phyloP scores from a whole-genome alignment of 495 filamentous ascomycete genomes.

The Arthonia radiata region DNA sequence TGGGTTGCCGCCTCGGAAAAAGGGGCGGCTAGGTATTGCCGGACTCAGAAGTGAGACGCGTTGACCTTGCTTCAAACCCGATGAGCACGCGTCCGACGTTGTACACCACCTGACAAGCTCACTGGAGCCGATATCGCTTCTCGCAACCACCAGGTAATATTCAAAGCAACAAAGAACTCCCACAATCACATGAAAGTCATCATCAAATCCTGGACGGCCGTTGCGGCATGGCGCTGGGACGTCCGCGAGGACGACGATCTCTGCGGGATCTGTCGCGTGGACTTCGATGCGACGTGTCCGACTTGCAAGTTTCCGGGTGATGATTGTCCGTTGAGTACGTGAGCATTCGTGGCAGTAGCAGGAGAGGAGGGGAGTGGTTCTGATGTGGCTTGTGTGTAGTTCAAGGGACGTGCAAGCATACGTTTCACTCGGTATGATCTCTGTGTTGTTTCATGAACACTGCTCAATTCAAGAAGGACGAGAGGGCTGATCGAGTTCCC shows the following conservation, averaged over 20 bases:
- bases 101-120: too few relatives aligned
- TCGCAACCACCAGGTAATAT: too few relatives aligned
- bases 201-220: slow-evolving; percentile 76
- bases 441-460: neutral
- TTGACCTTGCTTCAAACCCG: too few relatives aligned
- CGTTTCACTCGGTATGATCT: slow-evolving; percentile 70
- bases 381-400: slow-evolving; percentile 24
- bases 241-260: slow-evolving; percentile 95
- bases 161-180: too few relatives aligned
- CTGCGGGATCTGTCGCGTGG: slow-evolving; percentile 92
- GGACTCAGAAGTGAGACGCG: too few relatives aligned
- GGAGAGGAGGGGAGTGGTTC: neutral
- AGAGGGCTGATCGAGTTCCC: slow-evolving; percentile 5
- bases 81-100: too few relatives aligned
- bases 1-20: too few relatives aligned
- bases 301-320: slow-evolving; percentile 96
- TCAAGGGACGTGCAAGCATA: slow-evolving; percentile 85
- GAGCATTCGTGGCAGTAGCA: neutral
- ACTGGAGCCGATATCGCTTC: too few relatives aligned
- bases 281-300: slow-evolving; percentile 93
- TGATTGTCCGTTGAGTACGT: slow-evolving; percentile 72
- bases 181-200: slow-evolving; percentile 92
- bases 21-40: too few relatives aligned
- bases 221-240: slow-evolving; percentile 80
- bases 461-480: slow-evolving; percentile 1